Conservation (phyloP, 1,139 yeast species). For the Saccharomyces pastorianus region DNA sequence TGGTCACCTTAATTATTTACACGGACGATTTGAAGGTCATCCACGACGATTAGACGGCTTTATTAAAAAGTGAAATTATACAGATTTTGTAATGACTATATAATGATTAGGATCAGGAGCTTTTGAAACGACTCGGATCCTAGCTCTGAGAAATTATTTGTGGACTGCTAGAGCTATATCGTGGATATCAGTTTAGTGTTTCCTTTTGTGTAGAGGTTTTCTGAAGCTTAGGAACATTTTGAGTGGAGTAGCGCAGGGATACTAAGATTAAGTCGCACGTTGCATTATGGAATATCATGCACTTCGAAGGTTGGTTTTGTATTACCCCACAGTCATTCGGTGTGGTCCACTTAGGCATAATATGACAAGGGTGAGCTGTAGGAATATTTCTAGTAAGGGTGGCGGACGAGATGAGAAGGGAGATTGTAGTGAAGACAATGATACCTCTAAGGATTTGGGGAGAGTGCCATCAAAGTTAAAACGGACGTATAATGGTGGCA, state of each 20-base stretch:
- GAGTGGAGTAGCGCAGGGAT: background rate
- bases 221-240: background rate
- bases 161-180: background rate
- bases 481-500: background rate
- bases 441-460: background rate
- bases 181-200: background rate
- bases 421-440: background rate
- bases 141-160: background rate
- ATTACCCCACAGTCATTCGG: background rate
- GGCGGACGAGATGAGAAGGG: background rate
- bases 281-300: background rate
- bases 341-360: background rate
- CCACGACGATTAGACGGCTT: background rate
- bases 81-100: background rate
- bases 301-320: background rate
- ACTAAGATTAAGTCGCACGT: background rate
- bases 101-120: background rate
- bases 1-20: background rate
- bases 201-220: background rate
- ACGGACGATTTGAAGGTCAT: background rate
- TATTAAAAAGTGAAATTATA: background rate
- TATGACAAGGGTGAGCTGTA: background rate
- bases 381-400: background rate
- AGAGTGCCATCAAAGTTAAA: background rate
- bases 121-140: background rate